Percentiles rank a stretch among this genome's conserved stretches.
Conservation (phyloP, 805 yeast genomes). For the Schizosaccharomyces osmophilus region DNA sequence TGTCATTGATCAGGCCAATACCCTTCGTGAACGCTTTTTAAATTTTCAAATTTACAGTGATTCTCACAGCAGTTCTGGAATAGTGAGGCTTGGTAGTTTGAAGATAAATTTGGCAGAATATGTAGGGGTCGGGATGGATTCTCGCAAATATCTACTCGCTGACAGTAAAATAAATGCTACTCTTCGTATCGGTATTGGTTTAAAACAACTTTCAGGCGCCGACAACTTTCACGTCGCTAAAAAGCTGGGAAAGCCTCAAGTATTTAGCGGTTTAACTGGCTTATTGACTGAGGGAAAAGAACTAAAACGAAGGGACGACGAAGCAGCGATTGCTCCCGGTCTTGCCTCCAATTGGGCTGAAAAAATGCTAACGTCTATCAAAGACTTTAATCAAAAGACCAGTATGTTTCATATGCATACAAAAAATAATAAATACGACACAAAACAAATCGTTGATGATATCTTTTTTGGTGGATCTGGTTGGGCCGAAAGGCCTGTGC, state of each 20-base stretch:
- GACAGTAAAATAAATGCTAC: conserved; percentile 2
- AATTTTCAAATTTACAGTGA: neutral
- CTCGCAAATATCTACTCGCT: neutral
- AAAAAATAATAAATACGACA: neutral
- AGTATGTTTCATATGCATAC: neutral
- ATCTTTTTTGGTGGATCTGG: conserved; percentile 1
- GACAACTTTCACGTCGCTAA: neutral
- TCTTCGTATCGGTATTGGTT: neutral
- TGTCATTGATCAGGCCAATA: neutral
- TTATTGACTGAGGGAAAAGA: conserved; percentile 1
- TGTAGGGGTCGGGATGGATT: neutral
- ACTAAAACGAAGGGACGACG: neutral
- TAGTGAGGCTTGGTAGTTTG: neutral
- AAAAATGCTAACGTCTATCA: neutral
- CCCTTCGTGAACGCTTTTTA: neutral
- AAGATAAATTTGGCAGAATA: neutral
- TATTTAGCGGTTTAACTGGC: conserved; percentile 13
- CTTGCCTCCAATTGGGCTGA: neutral
- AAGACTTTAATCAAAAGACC: neutral
- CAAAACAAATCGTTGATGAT: neutral
- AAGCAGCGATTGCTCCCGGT: neutral
- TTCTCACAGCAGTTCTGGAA: neutral
- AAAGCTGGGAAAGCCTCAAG: conserved; percentile 6
- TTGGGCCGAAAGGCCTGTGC: neutral
- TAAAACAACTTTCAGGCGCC: neutral